Evolutionary conservation across 768 basidiomycete genomes (phyloP), one percentile per base, ranked within the genome.

Genomic region (Royoungia palumana): DNA sequence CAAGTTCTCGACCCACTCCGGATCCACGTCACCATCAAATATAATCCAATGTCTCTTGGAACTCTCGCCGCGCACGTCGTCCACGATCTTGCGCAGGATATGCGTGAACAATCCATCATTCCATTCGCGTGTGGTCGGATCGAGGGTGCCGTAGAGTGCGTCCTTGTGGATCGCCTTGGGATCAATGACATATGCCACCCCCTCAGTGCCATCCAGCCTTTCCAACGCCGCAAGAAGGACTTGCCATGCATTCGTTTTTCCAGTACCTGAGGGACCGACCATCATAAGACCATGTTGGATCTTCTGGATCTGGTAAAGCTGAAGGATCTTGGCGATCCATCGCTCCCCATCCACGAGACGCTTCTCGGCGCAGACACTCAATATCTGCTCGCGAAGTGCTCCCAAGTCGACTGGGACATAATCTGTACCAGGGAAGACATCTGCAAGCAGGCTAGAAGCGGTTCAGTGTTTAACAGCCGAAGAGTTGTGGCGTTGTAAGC

Each of bases 211-310:
- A 66, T 97, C 94, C 22, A 97, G 74, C 12, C 90, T 79, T 66
- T 96, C 91, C 42, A 98, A 75, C 1, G 96, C 95, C 8, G 85
- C 80, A 22, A 99, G 77, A 4, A 99, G 76, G 36, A 97, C 91
- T 60, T 87, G 87, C 96, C 96, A 98, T 0, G 96, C 94, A 56
- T 94, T 89, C 2, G 89, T 95, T 71, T 99, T 99, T 25, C 96
- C 96, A 41, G 81, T 93, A 22, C 95, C 96, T 11, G 96, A 97
- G 1, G 96, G 87, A 1, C 96, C 95, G 24, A 99, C 96, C 93
- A 99, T 96, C 96, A 99, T 98, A 35, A 99, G 76, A 70, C 96
- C 96, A 68, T 99, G 96, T 59, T 98, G 95, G 54, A 98, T 99
- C 73, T 94, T 97, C 72, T 99, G 96, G 50, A 99, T 98, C 67